Base-by-base conservation (phyloP, 2,329 filamentous ascomycete species). In the Stachybotrys chlorohalonatus region DNA sequence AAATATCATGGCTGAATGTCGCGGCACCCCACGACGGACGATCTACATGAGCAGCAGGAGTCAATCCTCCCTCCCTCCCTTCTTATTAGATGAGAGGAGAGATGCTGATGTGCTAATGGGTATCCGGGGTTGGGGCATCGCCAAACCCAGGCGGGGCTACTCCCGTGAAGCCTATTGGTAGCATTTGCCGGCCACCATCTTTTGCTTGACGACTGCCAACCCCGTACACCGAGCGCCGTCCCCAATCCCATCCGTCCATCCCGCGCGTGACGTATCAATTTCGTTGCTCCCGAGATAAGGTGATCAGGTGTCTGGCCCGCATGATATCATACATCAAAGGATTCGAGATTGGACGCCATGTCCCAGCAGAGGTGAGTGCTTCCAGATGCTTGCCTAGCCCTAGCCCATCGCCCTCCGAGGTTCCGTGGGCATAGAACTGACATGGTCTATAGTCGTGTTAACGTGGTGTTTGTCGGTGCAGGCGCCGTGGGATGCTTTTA, bases 401-500 rank as follows among this genome's bases (percentile, higher is more conserved):
- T 24, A 24, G 24, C 24, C 24, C 24, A 24, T 24, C 24, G 24
- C 24, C 24, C 24, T 24, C 4, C 24, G 24, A 24, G 24, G 24
- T 13, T 42, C 36, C 9, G 8, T 42, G 36, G 13, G 13, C 9
- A 13, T 13, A 13, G 13, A 42, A 13, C 6, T 42, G 36, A 42
- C 36, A 13, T 9, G 9, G 9, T 13, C 36, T 13, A 9, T 5
- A 42, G 36, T 52, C 63, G 63, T 50, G 71, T 78, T 31, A 77
- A 84, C 59, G 73, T 87, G 54, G 76, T 88, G 55, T 84, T 89
- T 60, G 80, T 88, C 56, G 85, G 86, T 64, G 85, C 85, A 24
- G 86, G 85, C 59, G 85, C 86, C 57, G 84, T 89, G 47, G 86
- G 86, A 54, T 86, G 84, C 54, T 89, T 89, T 72, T 89, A 88